Evolutionary conservation across 208 protist species (phyloP), one percentile per base, ranked within the genome.

Genomic region (Crithidia brevicula): DNA sequence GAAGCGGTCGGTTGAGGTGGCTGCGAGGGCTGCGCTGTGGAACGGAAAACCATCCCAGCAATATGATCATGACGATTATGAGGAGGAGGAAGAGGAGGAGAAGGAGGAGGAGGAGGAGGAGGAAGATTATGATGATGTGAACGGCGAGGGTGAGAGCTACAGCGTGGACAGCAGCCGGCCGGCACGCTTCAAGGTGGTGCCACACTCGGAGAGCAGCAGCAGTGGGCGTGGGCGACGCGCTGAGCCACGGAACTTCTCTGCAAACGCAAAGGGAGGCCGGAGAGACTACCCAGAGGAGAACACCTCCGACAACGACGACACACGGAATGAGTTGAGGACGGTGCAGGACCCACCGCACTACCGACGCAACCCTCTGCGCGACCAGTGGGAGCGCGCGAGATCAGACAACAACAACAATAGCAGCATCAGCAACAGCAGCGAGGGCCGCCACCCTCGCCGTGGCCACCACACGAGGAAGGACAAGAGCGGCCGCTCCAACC

Each of bases 191-290:
- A 16, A 46, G 22, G 53, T 47, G 36, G n/a, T 8, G 36, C 2
- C 20, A 8, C 13, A 28, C 15, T 47, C 36, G 1, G 31, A n/a
- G 1, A 36, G 28, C 16, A 23, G 31, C 36, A 30, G 31, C 51
- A 57, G 51, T n/a, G 51, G 27, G 15, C 28, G 49, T 54, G 49
- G 49, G n/a, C n/a, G n/a, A n/a, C n/a, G n/a, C n/a, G n/a, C n/a
- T n/a, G n/a, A n/a, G n/a, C n/a, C n/a, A n/a, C n/a, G n/a, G n/a
- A n/a, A n/a, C n/a, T n/a, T n/a, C n/a, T n/a, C n/a, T n/a, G n/a
- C n/a, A n/a, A n/a, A n/a, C n/a, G n/a, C n/a, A n/a, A n/a, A n/a
- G n/a, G n/a, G n/a, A n/a, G n/a, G n/a, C n/a, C n/a, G n/a, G n/a
- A n/a, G n/a, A n/a, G n/a, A n/a, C n/a, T n/a, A n/a, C n/a, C n/a